A percentile compares a stretch with the other conserved stretches of the same genome.
phyloP scores from a whole-genome alignment of 441 rosid species.

The Manihot esculenta region DNA sequence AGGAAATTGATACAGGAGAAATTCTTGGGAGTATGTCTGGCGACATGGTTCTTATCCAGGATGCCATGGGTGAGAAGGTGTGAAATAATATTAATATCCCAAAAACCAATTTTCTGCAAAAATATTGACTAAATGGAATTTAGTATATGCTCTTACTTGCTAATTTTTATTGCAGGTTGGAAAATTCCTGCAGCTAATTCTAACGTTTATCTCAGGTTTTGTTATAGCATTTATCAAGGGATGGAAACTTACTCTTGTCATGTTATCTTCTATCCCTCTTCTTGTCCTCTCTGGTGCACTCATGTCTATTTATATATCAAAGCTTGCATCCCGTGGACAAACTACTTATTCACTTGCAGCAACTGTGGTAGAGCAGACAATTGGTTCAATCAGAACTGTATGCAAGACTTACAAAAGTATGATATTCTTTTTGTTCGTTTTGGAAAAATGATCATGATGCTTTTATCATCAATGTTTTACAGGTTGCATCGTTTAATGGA shows the following conservation, averaged over 20 bases:
- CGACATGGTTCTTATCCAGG: slow-evolving; percentile 72
- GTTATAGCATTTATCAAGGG: slow-evolving; percentile 59
- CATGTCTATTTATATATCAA: slow-evolving; percentile 41
- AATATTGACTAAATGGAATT: background rate
- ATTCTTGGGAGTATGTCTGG: slow-evolving; percentile 80
- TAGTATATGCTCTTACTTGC: background rate
- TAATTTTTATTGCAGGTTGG: slow-evolving; percentile 55
- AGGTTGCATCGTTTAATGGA: slow-evolving; percentile 87
- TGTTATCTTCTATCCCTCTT: slow-evolving; percentile 65
- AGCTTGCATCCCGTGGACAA: slow-evolving; percentile 63
- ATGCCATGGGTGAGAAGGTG: slow-evolving; percentile 89
- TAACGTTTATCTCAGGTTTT: slow-evolving; percentile 67
- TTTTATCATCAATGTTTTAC: background rate
- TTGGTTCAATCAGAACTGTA: slow-evolving; percentile 75
- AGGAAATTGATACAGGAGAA: slow-evolving; percentile 68
- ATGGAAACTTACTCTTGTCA: slow-evolving; percentile 73
- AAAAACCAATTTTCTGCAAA: background rate
- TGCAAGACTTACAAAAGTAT: background rate
- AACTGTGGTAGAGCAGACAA: slow-evolving; percentile 63
- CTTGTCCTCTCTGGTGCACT: slow-evolving; percentile 60
- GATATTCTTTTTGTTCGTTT: background rate
- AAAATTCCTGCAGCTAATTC: slow-evolving; percentile 51
- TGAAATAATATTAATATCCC: background rate
- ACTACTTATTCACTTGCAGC: slow-evolving; percentile 61
- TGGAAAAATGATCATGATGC: background rate